phyloP scores from a whole-genome alignment of 768 basidiomycete genomes.

The Mycena polygramma region DNA sequence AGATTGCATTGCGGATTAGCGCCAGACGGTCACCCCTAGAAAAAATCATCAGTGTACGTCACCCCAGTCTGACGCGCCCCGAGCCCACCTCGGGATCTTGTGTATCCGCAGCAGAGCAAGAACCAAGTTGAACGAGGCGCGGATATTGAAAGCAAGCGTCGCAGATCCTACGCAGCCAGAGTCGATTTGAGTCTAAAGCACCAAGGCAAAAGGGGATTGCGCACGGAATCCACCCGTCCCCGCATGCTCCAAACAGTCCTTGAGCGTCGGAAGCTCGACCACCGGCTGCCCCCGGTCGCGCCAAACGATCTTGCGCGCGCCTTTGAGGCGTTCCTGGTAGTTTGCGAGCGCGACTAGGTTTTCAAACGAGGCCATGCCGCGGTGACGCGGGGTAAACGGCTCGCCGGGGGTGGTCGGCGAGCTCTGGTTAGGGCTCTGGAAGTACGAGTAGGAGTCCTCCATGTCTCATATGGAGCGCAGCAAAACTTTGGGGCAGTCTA shows the following conservation, averaged over 20 bases:
- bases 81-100: constrained; percentile 72
- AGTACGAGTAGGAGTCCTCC: constrained; percentile 14
- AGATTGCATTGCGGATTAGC: constrained; percentile 84
- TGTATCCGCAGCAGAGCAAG: constrained; percentile 82
- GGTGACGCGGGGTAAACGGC: constrained; percentile 49
- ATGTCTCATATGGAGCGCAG: background rate
- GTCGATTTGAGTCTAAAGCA: background rate
- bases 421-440: background rate
- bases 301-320: constrained; percentile 87
- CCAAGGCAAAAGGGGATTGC: constrained; percentile 47
- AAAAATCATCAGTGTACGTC: constrained; percentile 55
- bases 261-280: constrained; percentile 71
- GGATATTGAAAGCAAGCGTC: constrained; percentile 82
- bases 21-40: constrained; percentile 53
- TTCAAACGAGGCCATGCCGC: constrained; percentile 80
- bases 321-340: constrained; percentile 79
- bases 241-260: constrained; percentile 81
- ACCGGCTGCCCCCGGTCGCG: constrained; percentile 87
- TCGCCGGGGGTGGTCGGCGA: constrained; percentile 14
- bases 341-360: constrained; percentile 89
- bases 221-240: constrained; percentile 78
- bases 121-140: constrained; percentile 87
- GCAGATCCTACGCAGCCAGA: constrained; percentile 76
- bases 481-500: constrained; percentile 20
- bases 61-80: constrained; percentile 75